Evolutionary conservation across 2,329 filamentous ascomycete species (phyloP).

Genomic region (Zymoseptoria passerinii): DNA sequence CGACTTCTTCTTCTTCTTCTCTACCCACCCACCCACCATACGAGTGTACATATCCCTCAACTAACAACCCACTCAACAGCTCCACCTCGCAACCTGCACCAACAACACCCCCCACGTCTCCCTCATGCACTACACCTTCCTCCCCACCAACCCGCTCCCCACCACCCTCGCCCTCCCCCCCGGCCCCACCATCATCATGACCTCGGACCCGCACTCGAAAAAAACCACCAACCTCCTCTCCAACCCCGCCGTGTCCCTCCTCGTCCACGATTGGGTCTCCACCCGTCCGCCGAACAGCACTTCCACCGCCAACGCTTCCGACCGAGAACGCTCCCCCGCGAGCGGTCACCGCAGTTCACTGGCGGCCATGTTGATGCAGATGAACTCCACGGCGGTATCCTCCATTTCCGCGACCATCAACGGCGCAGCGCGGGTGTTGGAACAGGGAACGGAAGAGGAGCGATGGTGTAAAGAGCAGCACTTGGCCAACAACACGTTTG

Average conservation of each 20-base stretch:
- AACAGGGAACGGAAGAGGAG: slow-evolving; percentile 70
- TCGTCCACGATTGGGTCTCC: slow-evolving; percentile 98
- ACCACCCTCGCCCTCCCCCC: slow-evolving; percentile 28
- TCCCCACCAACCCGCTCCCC: slow-evolving; percentile 48
- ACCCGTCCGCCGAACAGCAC: slow-evolving; percentile 72
- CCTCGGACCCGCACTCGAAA: slow-evolving; percentile 68
- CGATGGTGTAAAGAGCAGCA: slow-evolving; percentile 74
- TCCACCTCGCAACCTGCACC: slow-evolving; percentile 87
- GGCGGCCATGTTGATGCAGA: slow-evolving; percentile 73
- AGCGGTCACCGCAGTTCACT: slow-evolving; percentile 62
- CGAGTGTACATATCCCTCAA: neutral
- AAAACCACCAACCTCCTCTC: slow-evolving; percentile 73
- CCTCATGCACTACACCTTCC: slow-evolving; percentile 98
- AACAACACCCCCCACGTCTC: slow-evolving; percentile 82
- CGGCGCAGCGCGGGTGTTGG: slow-evolving; percentile 68
- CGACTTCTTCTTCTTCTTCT: neutral
- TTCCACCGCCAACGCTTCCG: slow-evolving; percentile 37
- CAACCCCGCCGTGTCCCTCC: slow-evolving; percentile 81
- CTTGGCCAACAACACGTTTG: slow-evolving; percentile 74
- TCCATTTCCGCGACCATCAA: slow-evolving; percentile 92
- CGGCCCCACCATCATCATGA: slow-evolving; percentile 70
- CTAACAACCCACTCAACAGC: slow-evolving; percentile 43
- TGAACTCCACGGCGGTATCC: slow-evolving; percentile 81
- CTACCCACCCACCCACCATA: slow-evolving; percentile 23
- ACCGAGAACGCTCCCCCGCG: slow-evolving; percentile 52